Evolutionary conservation across 495 filamentous ascomycete species (phyloP), one percentile per base, ranked within the genome.

Genomic region (Durotheca rogersii): DNA sequence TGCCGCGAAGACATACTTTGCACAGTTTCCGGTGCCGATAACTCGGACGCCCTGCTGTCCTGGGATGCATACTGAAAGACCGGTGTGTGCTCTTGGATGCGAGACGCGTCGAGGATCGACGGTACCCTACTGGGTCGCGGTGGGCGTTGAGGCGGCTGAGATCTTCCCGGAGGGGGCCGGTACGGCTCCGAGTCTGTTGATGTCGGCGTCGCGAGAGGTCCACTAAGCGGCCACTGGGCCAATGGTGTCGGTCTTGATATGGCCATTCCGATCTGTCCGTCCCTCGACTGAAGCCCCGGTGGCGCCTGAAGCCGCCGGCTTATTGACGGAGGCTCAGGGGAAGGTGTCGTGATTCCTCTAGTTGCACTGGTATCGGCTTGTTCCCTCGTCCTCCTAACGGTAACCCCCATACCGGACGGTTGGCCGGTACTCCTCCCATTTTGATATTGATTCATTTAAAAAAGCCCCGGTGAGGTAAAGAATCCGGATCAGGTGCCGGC

Each of bases 131-230:
- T 82, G 53, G 85, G 86, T 31, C 83, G 78, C 27, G 81, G 81
- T 16, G 87, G 87, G 52, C 86, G 76, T 65, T 81, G 80, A 7
- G 86, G 86, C 32, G 84, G 78, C 54, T 79, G 76, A 21, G 79
- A 79, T 48, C 74, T 70, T 6, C 77, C 76, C 3, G 63, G 58
- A 18, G 75, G 67, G 56, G 78, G 73, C 57, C 74, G 68, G 44
- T 77, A 78, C 33, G 67, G 53, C 55, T 69, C 53, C 56, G 69
- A 41, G 64, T 60, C 61, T 53, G 56, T 15, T 51, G 63, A 35
- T 39, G 70, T 37, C 51, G 61, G 51, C 45, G 73, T 60, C 23
- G 74, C 63, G 48, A 73, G 56, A 7, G 78, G 69, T 10, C 76
- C 71, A 33, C 73, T 69, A 60, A 79, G 59, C 9, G 76, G 77